phyloP scores from a whole-genome alignment of 2,329 filamentous ascomycete species.

The Didymella sp. region DNA sequence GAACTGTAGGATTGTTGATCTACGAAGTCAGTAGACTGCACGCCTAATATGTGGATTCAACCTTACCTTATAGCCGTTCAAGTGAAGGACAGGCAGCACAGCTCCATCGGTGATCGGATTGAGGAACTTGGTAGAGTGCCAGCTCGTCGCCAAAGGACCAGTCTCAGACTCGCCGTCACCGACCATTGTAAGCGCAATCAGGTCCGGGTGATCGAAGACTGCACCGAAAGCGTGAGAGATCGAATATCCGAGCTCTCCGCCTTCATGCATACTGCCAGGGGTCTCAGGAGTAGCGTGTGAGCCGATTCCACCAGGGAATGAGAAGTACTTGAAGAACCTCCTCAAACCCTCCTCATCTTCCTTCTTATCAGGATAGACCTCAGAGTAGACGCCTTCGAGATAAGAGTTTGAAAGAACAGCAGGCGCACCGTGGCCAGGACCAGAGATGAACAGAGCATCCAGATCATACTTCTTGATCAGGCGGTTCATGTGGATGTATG shows the following conservation, averaged over 20 bases:
- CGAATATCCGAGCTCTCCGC: conserved; percentile 82
- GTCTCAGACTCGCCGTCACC: conserved; percentile 85
- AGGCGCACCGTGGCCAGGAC: conserved; percentile 79
- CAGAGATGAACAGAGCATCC: conserved; percentile 75
- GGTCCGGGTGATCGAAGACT: conserved; percentile 75
- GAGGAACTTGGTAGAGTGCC: conserved; percentile 84
- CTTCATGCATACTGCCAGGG: conserved; percentile 78
- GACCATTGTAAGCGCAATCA: conserved; percentile 79
- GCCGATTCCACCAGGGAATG: conserved; percentile 79
- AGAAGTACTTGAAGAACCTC: conserved; percentile 83
- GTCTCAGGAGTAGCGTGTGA: conserved; percentile 82
- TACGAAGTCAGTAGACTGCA: conserved; percentile 6
- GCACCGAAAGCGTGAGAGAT: conserved; percentile 79
- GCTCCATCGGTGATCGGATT: conserved; percentile 80
- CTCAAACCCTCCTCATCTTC: conserved; percentile 73
- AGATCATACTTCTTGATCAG: conserved; percentile 82
- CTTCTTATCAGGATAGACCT: conserved; percentile 77
- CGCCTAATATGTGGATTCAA: not conserved
- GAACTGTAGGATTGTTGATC: conserved; percentile 60
- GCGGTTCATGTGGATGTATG: conserved; percentile 82
- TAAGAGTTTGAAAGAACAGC: conserved; percentile 78
- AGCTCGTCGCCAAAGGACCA: conserved; percentile 77
- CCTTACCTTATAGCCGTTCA: conserved; percentile 82
- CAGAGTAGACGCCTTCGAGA: conserved; percentile 77
- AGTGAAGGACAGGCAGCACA: conserved; percentile 77